These are phyloP conservation scores for Helicocarpus griseus DNA, from an alignment of 2,329 filamentous ascomycete genomes.

Conservation along the genomic window DNA sequence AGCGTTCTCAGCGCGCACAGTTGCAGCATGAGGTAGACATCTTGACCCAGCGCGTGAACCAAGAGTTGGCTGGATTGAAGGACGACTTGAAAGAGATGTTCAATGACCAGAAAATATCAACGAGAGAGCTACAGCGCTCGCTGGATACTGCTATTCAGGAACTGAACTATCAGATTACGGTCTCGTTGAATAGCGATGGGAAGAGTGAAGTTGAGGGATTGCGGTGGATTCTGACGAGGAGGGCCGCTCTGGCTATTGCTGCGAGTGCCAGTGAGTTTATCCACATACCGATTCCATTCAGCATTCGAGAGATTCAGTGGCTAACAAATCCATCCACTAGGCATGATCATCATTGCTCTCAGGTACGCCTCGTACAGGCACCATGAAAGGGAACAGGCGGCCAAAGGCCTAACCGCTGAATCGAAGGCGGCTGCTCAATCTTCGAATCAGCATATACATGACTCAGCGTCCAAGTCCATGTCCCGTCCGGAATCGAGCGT, in stretches of 20 bases:
- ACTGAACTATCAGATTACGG: slow-evolving; percentile 92
- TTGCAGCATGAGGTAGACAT: slow-evolving; percentile 96
- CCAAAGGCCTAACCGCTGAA: slow-evolving; percentile 23
- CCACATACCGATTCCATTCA: neutral
- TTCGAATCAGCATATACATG: neutral
- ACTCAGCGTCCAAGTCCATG: neutral
- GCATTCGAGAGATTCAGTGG: too few species aligned
- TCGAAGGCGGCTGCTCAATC: slow-evolving; percentile 6
- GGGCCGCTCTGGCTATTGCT: slow-evolving; percentile 53
- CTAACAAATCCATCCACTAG: slow-evolving; percentile 16
- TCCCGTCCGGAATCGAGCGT: slow-evolving; percentile 3
- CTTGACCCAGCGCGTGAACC: slow-evolving; percentile 69
- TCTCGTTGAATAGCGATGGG: slow-evolving; percentile 77
- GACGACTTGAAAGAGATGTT: slow-evolving; percentile 94
- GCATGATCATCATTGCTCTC: slow-evolving; percentile 40
- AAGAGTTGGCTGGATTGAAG: slow-evolving; percentile 71
- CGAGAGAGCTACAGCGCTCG: slow-evolving; percentile 74
- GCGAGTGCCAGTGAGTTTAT: slow-evolving; percentile 38
- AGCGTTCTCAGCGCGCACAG: slow-evolving; percentile 71
- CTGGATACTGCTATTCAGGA: slow-evolving; percentile 87
- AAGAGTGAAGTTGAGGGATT: slow-evolving; percentile 87
- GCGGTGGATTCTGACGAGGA: slow-evolving; percentile 67
- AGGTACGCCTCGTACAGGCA: slow-evolving; percentile 35
- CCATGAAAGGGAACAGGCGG: slow-evolving; percentile 26
- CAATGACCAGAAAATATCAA: slow-evolving; percentile 88